Evolutionary conservation across 305 asterid species (phyloP).

Genomic region (Petunia hybrid): DNA sequence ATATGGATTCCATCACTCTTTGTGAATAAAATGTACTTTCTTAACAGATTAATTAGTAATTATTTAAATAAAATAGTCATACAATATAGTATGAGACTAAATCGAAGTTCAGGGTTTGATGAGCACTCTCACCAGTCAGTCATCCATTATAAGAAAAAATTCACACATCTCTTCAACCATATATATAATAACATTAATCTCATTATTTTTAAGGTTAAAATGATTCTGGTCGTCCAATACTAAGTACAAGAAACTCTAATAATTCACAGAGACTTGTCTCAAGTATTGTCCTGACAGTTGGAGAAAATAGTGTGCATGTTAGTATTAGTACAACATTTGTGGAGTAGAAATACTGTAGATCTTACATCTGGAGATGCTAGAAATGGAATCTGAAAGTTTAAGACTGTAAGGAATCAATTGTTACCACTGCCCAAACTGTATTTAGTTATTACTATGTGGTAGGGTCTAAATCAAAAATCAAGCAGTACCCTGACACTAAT

Average conservation of each 20-base stretch:
- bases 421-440: neutral
- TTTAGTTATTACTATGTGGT: neutral
- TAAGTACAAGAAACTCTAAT: neutral
- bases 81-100: too few relatives aligned
- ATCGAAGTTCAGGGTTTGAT: too few relatives aligned
- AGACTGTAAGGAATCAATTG: neutral
- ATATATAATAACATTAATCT: too few relatives aligned
- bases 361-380: slow-evolving; percentile 4
- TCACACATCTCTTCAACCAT: too few relatives aligned
- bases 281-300: slow-evolving; percentile 26
- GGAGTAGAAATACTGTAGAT: neutral
- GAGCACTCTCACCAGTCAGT: too few relatives aligned
- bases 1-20: too few relatives aligned
- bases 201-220: neutral
- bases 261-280: slow-evolving; percentile 29
- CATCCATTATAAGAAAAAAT: too few relatives aligned
- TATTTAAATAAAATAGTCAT: too few relatives aligned
- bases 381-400: slow-evolving; percentile 18
- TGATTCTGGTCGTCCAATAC: neutral
- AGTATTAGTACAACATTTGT: slow-evolving; percentile 17
- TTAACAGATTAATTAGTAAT: too few relatives aligned
- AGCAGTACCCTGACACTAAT: neutral
- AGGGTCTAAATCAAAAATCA: neutral
- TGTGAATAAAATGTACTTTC: too few relatives aligned
- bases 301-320: slow-evolving; percentile 4